Base-by-base conservation (phyloP, 2,329 filamentous ascomycete genomes). In the Penicillium psychrosexuale region DNA sequence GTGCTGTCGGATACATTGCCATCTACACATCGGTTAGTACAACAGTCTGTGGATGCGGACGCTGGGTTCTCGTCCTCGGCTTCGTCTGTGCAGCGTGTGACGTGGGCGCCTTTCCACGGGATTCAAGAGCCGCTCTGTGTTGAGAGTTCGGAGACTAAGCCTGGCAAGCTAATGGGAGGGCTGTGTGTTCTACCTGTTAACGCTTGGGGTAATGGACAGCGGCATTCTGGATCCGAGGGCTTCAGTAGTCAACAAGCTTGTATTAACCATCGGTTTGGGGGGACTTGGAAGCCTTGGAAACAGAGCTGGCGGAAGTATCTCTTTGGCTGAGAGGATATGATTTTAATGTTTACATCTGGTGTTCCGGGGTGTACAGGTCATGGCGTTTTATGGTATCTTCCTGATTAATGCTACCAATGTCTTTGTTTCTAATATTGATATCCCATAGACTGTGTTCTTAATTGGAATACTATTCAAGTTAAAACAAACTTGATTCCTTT, bases 151-250 rank as follows among this genome's bases (percentile, higher is more conserved):
- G 64, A 69, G 15, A 57, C 64, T 2, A 55, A 45, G 30, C 9
- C 51, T 3, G 64, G 90, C 1, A 80, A 85, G 19, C 83, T 83
- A 8, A 84, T 91, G 65, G 90, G 90, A 27, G 90, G 90, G 3
- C 84, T 96, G 58, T 96, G 96, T 88, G 86, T 96, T 7, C 75
- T 97, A 43, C 93, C 93, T 0, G 76, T 96, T 36, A 97, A 96
- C 68, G 67, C 62, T 2, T 73, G 70, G 70, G 70, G 67, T 0
- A 72, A 72, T 56, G 70, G 70, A 13, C 70, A 72, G 55, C 60
- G 70, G 34, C 69, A 72, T 48, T 70, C 67, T 43, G 65, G 65
- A 3, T 55, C 69, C 0, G 66, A 69, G 53, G 49, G 37, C 0
- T 72, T 71, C 42, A 17, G 38, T 2, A 69, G 63, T 36, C n/a